These are phyloP conservation scores for Hypsizygus marmoreus DNA, from an alignment of 768 basidiomycete species.

Conservation along the genomic window DNA sequence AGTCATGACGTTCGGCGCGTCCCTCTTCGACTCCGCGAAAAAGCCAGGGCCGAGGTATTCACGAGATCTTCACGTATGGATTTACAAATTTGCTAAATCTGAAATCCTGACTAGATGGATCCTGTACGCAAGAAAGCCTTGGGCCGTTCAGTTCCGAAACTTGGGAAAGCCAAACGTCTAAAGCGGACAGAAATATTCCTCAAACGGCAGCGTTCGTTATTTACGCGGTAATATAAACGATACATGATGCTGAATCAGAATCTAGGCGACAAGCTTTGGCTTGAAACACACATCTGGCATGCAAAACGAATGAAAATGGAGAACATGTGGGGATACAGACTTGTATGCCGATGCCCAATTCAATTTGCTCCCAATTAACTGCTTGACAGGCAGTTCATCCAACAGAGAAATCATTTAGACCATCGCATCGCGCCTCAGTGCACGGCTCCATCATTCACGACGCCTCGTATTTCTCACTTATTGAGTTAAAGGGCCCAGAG, in stretches of 20 bases:
- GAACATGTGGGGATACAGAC: slow-evolving; percentile 87
- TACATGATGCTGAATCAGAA: too few species aligned
- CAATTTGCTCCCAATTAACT: not conserved
- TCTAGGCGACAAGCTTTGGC: slow-evolving; percentile 84
- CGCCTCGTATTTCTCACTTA: slow-evolving; percentile 77
- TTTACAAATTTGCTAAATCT: not conserved
- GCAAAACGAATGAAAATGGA: slow-evolving; percentile 97
- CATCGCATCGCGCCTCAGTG: slow-evolving; percentile 85
- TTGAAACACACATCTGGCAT: slow-evolving; percentile 97
- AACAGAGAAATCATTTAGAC: slow-evolving; percentile 89
- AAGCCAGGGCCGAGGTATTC: slow-evolving; percentile 80
- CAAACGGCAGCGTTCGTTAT: slow-evolving; percentile 69
- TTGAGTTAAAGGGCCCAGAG: slow-evolving; percentile 74
- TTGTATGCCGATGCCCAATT: slow-evolving; percentile 47
- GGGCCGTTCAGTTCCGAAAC: slow-evolving; percentile 56
- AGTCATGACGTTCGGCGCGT: slow-evolving; percentile 94
- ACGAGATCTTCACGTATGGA: not conserved
- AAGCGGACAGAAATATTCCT: slow-evolving; percentile 61
- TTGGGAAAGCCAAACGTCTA: slow-evolving; percentile 61
- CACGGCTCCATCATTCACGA: slow-evolving; percentile 90
- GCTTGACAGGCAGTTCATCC: slow-evolving; percentile 70
- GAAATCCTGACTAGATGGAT: slow-evolving; percentile 44
- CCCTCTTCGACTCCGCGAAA: slow-evolving; percentile 78
- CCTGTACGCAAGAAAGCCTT: slow-evolving; percentile 37
- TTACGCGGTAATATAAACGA: too few species aligned